Evolutionary conservation across 2,329 filamentous ascomycete species (phyloP).

Genomic region (Diaporthe eres): DNA sequence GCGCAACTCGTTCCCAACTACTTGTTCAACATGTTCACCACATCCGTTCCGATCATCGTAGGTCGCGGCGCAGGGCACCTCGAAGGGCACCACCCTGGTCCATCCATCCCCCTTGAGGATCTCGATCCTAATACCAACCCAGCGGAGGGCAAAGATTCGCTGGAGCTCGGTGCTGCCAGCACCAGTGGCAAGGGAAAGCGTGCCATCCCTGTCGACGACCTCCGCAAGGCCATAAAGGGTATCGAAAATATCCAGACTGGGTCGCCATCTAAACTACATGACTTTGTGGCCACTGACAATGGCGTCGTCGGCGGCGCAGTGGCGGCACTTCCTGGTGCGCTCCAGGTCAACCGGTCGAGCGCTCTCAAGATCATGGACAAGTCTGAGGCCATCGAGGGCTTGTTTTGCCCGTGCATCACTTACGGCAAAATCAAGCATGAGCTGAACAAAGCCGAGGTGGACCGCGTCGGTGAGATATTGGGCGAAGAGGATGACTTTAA

Average conservation of each 20-base stretch:
- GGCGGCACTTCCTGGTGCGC: background rate
- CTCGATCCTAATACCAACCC: background rate
- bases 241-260: background rate
- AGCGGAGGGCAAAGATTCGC: background rate
- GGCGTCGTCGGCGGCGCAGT: constrained; percentile 8
- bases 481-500: constrained; percentile 3
- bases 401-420: constrained; percentile 40
- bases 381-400: constrained; percentile 33
- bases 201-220: constrained; percentile 9
- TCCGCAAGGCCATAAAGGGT: background rate
- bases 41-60: background rate
- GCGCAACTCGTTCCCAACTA: background rate
- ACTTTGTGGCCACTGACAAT: constrained; percentile 37
- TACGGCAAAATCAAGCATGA: constrained; percentile 37
- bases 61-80: background rate
- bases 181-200: background rate
- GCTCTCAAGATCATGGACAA: constrained; percentile 38
- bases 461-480: constrained; percentile 15
- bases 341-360: constrained; percentile 29
- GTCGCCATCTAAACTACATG: constrained; percentile 20
- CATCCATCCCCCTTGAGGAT: constrained; percentile 19
- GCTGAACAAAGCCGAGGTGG: constrained; percentile 32
- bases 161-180: background rate
- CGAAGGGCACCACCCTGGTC: background rate
- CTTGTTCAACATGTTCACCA: background rate